phyloP scores from a whole-genome alignment of 352 stramenopile genomes.

The Globisporangium cederbergense region DNA sequence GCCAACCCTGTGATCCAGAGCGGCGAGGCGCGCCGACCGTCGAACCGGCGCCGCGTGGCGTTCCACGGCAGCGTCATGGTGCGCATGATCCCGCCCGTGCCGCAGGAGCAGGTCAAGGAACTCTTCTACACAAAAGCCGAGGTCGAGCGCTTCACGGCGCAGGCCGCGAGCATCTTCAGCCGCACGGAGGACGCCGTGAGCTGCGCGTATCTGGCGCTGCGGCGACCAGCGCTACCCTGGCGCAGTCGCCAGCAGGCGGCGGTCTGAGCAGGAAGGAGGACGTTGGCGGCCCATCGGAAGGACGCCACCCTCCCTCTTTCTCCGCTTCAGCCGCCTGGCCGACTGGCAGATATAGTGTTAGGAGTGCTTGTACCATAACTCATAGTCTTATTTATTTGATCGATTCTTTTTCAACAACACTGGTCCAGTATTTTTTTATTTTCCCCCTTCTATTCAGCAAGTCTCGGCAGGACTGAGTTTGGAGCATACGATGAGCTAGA shows the following conservation, averaged over 20 bases:
- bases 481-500: no score
- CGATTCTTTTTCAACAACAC: no score
- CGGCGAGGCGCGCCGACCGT: neutral
- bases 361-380: no score
- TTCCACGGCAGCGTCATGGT: conserved; percentile 62
- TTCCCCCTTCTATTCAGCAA: no score
- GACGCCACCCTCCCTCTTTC: neutral
- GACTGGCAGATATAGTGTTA: no score
- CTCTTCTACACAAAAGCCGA: conserved; percentile 69
- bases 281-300: neutral
- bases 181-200: conserved; percentile 58
- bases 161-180: conserved; percentile 42
- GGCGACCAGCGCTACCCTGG: conserved; percentile 31
- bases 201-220: conserved; percentile 24
- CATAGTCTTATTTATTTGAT: no score
- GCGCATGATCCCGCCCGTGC: conserved; percentile 48
- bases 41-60: conserved; percentile 39
- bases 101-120: conserved; percentile 43
- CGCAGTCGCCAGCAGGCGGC: neutral
- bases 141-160: conserved; percentile 55
- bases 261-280: neutral
- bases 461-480: no score
- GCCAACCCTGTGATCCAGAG: conserved; percentile 5
- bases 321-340: no score
- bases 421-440: no score